These are phyloP conservation scores for Pyrus pyrifolia DNA, from an alignment of 306 rosid genomes.

Conservation along the genomic window DNA sequence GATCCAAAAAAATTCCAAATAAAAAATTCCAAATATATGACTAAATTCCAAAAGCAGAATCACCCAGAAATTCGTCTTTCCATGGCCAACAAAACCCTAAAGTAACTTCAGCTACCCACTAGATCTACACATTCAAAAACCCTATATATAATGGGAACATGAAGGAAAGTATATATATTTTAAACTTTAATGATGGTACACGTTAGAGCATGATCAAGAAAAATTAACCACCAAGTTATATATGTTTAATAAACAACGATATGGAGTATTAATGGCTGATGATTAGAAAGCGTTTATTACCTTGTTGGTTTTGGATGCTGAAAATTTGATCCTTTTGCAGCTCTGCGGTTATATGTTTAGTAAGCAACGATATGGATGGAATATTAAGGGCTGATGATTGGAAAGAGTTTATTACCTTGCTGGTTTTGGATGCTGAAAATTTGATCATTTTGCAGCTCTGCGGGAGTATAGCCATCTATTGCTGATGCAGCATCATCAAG, in stretches of 20 bases:
- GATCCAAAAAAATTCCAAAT: background rate
- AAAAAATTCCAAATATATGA: background rate
- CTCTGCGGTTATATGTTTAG: background rate
- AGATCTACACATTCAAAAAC: background rate
- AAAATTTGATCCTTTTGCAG: background rate
- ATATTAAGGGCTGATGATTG: background rate
- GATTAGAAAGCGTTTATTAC: background rate
- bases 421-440: background rate
- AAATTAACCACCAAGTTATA: background rate
- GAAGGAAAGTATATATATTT: background rate
- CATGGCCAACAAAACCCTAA: background rate
- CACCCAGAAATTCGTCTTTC: background rate
- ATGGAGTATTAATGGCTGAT: background rate
- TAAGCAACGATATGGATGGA: background rate
- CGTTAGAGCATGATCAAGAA: background rate
- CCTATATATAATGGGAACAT: background rate
- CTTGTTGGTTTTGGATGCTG: background rate
- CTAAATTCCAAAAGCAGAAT: background rate
- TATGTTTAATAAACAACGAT: background rate
- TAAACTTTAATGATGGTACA: background rate
- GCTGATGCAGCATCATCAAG: constrained; percentile 99
- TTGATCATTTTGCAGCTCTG: background rate
- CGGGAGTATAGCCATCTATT: constrained; percentile 37
- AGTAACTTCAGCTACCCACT: background rate
- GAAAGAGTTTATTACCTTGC: constrained; percentile 1